Base-by-base conservation (phyloP, 768 basidiomycete genomes). In the Auricularia cornea region DNA sequence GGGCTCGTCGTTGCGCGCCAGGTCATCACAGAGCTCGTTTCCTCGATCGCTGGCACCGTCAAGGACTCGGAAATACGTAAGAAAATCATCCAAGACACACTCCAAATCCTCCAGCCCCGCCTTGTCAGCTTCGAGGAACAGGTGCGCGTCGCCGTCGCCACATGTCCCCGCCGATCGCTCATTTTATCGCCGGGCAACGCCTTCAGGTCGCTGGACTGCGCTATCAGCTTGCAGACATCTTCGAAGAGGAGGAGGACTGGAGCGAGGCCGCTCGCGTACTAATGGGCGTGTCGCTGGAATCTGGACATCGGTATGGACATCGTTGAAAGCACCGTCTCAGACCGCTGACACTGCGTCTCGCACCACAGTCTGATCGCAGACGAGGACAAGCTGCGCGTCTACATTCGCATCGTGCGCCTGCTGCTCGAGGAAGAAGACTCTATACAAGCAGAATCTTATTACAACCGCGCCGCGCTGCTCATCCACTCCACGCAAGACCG, bases 391-490 rank as follows among this genome's bases (percentile, higher is more conserved):
- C 83, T 99, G 40, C 83, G 84, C 30, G 82, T 96, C 40, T 97
- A 98, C 72, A 87, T 98, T 64, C 89, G 95, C 63, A 96, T 98
- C 67, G 92, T 98, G 60, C 88, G 97, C 20, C 81, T 98, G 4
- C 82, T 97, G 23, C 82, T 99, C 35, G 96, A 99, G 78, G 94
- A 97, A 62, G 94, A 96, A 72, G 96, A 99, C 71, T 93, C 92
- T 3, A 89, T 95, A 2, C 92, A 94, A 74, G 97, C 97, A n/a
- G 96, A 98, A 72, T 92, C 94, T 2, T 98, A 94, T 76, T 96
- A 96, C 74, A 96, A 95, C 71, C 90, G 97, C 62, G 97, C 97
- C 23, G 92, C 94, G 1, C 83, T 94, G 26, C 83, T 98, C 26
- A 87, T 92, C 28, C 90, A 94, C 72, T 84, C 87, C 18, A 84